Base-by-base conservation (phyloP, 257 asterid species). In the Primulina eburnea region DNA sequence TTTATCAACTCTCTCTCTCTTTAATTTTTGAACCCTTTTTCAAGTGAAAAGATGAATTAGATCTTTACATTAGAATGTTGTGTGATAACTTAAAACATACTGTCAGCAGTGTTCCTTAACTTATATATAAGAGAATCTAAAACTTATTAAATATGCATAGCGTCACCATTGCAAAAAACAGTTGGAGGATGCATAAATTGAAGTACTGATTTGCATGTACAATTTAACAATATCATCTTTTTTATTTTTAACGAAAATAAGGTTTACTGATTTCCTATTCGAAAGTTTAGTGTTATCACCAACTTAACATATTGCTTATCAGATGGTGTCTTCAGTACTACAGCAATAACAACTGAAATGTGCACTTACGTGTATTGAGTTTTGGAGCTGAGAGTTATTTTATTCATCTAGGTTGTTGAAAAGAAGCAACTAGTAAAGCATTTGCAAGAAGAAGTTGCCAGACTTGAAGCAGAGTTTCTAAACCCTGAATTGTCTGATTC, bases 391-490 rank as follows among this genome's bases (percentile, higher is more conserved):
- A 61, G 29, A 18, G 20, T 59, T 21, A 43, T 24, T 64, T 47
- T 71, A 50, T 71, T 64, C 29, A 47, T 35, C 40, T 70, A 90
- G 98, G 81, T 93, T 72, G 86, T 89, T 69, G 90, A 89, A 38
- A 89, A 89, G 85, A 86, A 87, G 84, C 85, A 84, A 81, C 57
- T 89, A 63, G 87, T 94, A 66, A 94, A 88, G 85, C 89, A 89
- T 72, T 81, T 94, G 82, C 90, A 91, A 73, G 83, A 91, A 72
- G 91, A 94, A 83, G 92, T 94, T 77, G 90, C 97, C 60, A 82
- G 96, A 72, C 96, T 94, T 43, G 97, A 90, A 84, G 92, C 97
- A 64, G 99, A 90, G 84, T 91, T 87, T 71, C 87, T 76, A 70
- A 93, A 87, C 87, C 98, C 97, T 2, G 90, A 83, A 50, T 84